These are phyloP conservation scores for Gymnopilus junonius DNA, from an alignment of 768 basidiomycete species.

Conservation along the genomic window DNA sequence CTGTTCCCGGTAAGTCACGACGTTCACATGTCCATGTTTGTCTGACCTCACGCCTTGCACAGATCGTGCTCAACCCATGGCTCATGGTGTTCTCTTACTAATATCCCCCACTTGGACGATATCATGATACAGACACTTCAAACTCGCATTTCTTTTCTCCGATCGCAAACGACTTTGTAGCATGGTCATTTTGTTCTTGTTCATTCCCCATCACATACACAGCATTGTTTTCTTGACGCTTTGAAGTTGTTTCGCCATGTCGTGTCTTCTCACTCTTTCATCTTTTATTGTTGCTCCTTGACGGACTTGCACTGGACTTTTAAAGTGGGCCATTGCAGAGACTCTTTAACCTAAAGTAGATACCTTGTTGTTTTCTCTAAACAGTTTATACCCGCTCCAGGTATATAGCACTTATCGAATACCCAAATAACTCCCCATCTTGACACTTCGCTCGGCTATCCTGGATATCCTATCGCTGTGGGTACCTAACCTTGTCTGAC, in stretches of 20 bases:
- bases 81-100: slow-evolving; percentile 72
- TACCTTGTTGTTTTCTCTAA: not conserved
- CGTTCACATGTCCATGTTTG: slow-evolving; percentile 4
- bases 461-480: not conserved
- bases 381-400: not conserved
- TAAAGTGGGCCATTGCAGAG: not conserved
- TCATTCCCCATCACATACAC: not conserved
- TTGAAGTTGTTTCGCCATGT: slow-evolving; percentile 1
- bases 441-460: not conserved
- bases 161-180: not conserved
- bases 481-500: not conserved
- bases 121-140: slow-evolving; percentile 7
- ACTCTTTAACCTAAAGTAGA: not conserved
- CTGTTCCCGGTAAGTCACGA: slow-evolving; percentile 63
- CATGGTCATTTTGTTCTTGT: not conserved
- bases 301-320: not conserved
- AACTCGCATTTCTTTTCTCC: not conserved
- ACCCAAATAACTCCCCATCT: not conserved
- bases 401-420: slow-evolving; percentile 1
- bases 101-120: slow-evolving; percentile 10
- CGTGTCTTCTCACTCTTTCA: not conserved
- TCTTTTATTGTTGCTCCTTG: not conserved
- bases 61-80: slow-evolving; percentile 54
- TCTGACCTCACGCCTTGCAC: slow-evolving; percentile 8
- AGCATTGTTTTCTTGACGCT: slow-evolving; percentile 5